A percentile compares a stretch with the other conserved stretches of the same genome.
These are phyloP conservation scores for Hypoxylon fuscum DNA, from an alignment of 495 filamentous ascomycete species.

Conservation along the genomic window DNA sequence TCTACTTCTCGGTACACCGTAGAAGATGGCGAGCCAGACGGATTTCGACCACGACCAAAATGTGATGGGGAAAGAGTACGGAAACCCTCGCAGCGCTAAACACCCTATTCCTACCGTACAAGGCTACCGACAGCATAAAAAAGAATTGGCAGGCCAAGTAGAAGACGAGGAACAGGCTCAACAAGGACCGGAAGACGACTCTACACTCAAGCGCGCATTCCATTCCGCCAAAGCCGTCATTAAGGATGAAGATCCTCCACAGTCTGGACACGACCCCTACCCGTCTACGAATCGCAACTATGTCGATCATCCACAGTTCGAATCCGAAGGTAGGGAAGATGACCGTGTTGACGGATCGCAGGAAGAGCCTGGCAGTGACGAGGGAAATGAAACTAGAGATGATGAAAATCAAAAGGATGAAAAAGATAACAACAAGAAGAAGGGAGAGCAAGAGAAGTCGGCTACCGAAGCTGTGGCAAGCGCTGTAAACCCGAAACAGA, in stretches of 20 bases:
- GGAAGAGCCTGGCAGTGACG: constrained; percentile 16
- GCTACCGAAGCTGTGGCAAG: constrained; percentile 61
- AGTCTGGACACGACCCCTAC: constrained; percentile 50
- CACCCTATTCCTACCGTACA: constrained; percentile 72
- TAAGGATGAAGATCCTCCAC: constrained; percentile 47
- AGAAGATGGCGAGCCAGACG: constrained; percentile 35
- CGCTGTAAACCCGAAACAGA: constrained; percentile 62
- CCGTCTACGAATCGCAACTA: constrained; percentile 51
- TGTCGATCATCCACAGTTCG: constrained; percentile 45
- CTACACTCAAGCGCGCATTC: constrained; percentile 48
- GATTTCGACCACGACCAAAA: constrained; percentile 62
- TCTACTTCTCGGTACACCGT: not conserved
- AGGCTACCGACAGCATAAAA: constrained; percentile 65
- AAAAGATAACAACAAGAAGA: constrained; percentile 25
- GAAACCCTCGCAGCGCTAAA: constrained; percentile 61
- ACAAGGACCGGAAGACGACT: constrained; percentile 49
- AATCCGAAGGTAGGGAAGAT: constrained; percentile 67
- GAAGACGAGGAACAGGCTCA: constrained; percentile 52
- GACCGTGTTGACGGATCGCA: constrained; percentile 38
- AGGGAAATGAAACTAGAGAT: constrained; percentile 18
- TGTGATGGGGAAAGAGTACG: constrained; percentile 55
- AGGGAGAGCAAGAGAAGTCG: constrained; percentile 49
- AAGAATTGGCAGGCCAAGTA: constrained; percentile 54
- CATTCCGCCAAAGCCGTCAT: constrained; percentile 53
- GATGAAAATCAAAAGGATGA: constrained; percentile 15